Conservation (phyloP, 345 rosid species). For the Populus pruinosa region DNA sequence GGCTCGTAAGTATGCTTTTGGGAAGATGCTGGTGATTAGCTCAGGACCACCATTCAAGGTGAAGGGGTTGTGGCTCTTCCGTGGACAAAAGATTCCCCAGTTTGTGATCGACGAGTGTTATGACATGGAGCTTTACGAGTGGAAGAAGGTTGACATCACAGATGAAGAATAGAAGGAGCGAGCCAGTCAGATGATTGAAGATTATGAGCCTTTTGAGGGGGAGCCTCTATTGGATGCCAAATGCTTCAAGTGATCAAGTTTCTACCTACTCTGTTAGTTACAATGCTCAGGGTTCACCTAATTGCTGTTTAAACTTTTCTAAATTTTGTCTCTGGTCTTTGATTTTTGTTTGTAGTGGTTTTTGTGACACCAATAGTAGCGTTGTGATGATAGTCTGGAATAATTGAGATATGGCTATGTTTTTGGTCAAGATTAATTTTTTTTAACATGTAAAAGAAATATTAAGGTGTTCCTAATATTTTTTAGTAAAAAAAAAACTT, state of each 20-base stretch:
- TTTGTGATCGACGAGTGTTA: slow-evolving; percentile 82
- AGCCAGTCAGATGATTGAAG: slow-evolving; percentile 92
- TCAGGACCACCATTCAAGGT: slow-evolving; percentile 77
- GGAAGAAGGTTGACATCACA: slow-evolving; percentile 77
- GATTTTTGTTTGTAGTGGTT: not conserved
- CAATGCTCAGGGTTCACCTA: not conserved
- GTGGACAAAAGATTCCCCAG: slow-evolving; percentile 77
- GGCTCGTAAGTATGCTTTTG: slow-evolving; percentile 89
- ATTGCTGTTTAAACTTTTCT: not conserved
- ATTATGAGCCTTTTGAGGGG: slow-evolving; percentile 86
- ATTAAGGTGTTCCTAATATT: too few species aligned
- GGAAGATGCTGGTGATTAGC: slow-evolving; percentile 87
- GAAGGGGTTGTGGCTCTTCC: slow-evolving; percentile 95
- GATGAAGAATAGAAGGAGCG: slow-evolving; percentile 89
- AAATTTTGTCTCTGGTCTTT: not conserved
- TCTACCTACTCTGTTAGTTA: not conserved
- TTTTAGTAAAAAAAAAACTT: too few species aligned
- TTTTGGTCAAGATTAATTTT: too few species aligned
- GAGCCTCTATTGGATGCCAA: slow-evolving; percentile 91
- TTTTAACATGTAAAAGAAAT: too few species aligned
- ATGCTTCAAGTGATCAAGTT: slow-evolving; percentile 69
- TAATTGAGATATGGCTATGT: too few species aligned
- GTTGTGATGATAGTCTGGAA: not conserved
- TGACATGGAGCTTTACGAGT: slow-evolving; percentile 93
- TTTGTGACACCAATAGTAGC: not conserved